Evolutionary conservation across 2,329 filamentous ascomycete species (phyloP), one percentile per base, ranked within the genome.

Genomic region (Calonectria pseudoreteaudii): DNA sequence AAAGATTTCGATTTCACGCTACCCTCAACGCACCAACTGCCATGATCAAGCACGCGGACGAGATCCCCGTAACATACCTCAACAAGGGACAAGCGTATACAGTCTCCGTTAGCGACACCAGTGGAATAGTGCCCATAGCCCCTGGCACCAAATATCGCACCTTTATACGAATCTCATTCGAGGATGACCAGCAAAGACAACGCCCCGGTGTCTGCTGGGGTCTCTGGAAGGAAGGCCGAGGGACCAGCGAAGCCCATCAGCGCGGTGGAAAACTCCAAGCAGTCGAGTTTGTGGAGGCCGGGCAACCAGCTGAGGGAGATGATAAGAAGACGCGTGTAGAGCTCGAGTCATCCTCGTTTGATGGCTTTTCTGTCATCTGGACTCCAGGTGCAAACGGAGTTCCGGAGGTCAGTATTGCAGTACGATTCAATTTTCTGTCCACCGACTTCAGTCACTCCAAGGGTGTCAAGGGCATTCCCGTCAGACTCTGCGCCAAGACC

Each of bases 361-460:
- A 98, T 82, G 96, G 96, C 0, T 98, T 98, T 83, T 96, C 93
- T 9, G 95, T 98, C 6, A 91, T 93, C 8, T 98, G 96, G 96
- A 94, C 93, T 0, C 93, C 95, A 0, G 93, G 92, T 6, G 85
- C 90, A 52, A 93, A 92, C 64, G 92, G 93, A 0, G 85, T 87
- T 0, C 87, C 93, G 4, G 95, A 98, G 80, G 97, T 95, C 83
- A 94, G 92, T 64, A 92, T 99, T 70, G 94, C 95, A 11, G 95
- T 98, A 16, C 94, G 97, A 58, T 99, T 98, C 89, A 99, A 99
- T 86, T 99, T 99, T 82, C 88, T 99, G 0, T 99, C 97, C 0
- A 99, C 97, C 11, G 97, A 99, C 83, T 99, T 98, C 83, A 98
- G 96, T 84, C 97, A 98, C 82, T 98, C 97, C 13, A 99, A 99